Base-by-base conservation (phyloP, 176 grass and related monocot species). In the Thinopyrum elongatum region DNA sequence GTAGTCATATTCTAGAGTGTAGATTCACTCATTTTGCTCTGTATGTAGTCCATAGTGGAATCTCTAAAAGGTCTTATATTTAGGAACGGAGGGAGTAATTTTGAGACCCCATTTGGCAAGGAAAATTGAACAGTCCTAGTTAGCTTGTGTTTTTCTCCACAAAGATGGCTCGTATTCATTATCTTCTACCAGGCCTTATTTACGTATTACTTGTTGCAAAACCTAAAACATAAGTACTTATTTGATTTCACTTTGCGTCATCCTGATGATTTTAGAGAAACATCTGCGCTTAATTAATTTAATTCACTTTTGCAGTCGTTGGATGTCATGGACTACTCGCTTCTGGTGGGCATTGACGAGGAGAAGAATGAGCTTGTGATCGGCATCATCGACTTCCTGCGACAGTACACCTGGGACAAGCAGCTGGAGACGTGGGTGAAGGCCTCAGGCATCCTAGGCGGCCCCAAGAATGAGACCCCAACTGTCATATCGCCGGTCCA, bases 401-500 rank as follows among this genome's bases (percentile, higher is more conserved):
- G 93, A 16, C 95, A 95, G 74, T 98, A 98, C 81, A 98, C 93
- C 44, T 98, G 93, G 95, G 95, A 98, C 83, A 95, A 95, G 79
- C 96, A 98, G 38, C 84, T 98, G 26, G 96, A 98, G 81, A 98
- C 93, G 10, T 95, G 92, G 93, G 96, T 98, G 79, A 98, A 98
- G 80, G 86, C 96, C 27, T 86, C 96, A 2, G 96, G 96, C 80
- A 95, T 98, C 70, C 90, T 98, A 21, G 96, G 93, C 0, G 96
- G 93, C 15, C 88, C 91, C 0, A 98, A 92, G 84, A 92, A 98
- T 33, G 88, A 89, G 27, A 44, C 88, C 2, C 96, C 96, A 26
- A 98, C 96, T 10, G 85, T 98, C 22, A 89, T 98, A 71, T 98
- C 92, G 23, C 93, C 93, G 2, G 36, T 91, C 51, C 91, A 94